phyloP scores from a whole-genome alignment of 441 rosid genomes.

The Populus hybrid region DNA sequence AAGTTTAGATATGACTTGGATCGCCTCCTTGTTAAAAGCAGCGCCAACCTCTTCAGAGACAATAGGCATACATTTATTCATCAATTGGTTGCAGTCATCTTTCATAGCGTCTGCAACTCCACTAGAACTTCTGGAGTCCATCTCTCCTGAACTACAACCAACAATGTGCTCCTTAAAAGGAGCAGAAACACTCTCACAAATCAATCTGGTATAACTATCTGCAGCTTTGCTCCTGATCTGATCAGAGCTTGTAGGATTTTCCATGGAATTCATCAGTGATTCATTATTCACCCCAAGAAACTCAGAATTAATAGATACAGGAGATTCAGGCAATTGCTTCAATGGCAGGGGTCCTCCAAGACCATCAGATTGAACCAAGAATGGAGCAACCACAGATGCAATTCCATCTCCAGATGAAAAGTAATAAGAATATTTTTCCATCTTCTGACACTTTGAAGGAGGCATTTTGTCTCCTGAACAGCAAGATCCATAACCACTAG shows the following conservation, averaged over 20 bases:
- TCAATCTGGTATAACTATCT: background rate
- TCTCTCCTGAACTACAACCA: constrained; percentile 1
- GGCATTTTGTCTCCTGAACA: constrained; percentile 22
- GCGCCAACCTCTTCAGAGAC: constrained; percentile 20
- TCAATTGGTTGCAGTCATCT: constrained; percentile 14
- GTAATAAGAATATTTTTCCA: constrained; percentile 17
- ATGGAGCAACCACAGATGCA: constrained; percentile 17
- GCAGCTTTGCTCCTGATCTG: constrained; percentile 4
- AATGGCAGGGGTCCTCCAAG: constrained; percentile 27
- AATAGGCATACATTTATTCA: constrained; percentile 1
- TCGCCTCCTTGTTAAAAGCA: constrained; percentile 21
- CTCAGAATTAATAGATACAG: constrained; percentile 33
- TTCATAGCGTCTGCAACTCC: constrained; percentile 18
- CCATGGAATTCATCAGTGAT: constrained; percentile 12
- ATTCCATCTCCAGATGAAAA: constrained; percentile 22
- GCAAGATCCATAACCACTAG: constrained; percentile 14
- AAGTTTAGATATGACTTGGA: constrained; percentile 5
- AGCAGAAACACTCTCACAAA: constrained; percentile 11
- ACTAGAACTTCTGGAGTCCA: constrained; percentile 14
- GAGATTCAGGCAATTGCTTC: constrained; percentile 39
- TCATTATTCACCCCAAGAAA: constrained; percentile 20
- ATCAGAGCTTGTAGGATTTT: constrained; percentile 12
- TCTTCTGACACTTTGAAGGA: constrained; percentile 34
- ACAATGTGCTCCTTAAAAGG: constrained; percentile 20
- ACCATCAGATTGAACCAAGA: constrained; percentile 21